Conservation (phyloP, 192 early-diverging fungal genomes). For the Dimargaris cristalligena region DNA sequence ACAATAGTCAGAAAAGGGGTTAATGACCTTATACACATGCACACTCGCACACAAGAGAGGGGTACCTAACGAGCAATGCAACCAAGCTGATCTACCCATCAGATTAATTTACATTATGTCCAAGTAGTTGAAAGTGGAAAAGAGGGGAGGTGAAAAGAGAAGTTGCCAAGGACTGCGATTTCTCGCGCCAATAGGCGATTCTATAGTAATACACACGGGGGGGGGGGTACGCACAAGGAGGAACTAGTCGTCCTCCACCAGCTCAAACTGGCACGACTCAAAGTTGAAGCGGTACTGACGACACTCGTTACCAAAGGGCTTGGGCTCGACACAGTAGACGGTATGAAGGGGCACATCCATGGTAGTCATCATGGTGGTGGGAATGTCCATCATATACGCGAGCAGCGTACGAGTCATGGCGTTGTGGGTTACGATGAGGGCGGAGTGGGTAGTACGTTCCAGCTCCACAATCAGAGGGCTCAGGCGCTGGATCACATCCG, state of each 20-base stretch:
- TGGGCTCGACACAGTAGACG: constrained; percentile 63
- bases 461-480: constrained; percentile 89
- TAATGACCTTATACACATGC: no score
- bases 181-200: no score
- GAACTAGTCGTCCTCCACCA: background rate
- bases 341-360: constrained; percentile 67
- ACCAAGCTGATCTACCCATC: no score
- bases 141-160: no score
- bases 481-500: constrained; percentile 85
- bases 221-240: no score
- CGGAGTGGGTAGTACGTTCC: constrained; percentile 76
- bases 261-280: constrained; percentile 5
- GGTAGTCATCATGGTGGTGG: constrained; percentile 60
- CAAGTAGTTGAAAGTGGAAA: no score
- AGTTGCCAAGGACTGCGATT: no score
- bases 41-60: no score
- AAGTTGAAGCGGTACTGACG: constrained; percentile 5
- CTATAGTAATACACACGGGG: no score
- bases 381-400: constrained; percentile 75
- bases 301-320: constrained; percentile 56
- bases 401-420: constrained; percentile 82
- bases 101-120: no score
- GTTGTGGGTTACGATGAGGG: constrained; percentile 81
- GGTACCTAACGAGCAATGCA: no score
- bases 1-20: no score